Conservation (phyloP, 768 basidiomycete genomes). For the Hericium erinaceus region DNA sequence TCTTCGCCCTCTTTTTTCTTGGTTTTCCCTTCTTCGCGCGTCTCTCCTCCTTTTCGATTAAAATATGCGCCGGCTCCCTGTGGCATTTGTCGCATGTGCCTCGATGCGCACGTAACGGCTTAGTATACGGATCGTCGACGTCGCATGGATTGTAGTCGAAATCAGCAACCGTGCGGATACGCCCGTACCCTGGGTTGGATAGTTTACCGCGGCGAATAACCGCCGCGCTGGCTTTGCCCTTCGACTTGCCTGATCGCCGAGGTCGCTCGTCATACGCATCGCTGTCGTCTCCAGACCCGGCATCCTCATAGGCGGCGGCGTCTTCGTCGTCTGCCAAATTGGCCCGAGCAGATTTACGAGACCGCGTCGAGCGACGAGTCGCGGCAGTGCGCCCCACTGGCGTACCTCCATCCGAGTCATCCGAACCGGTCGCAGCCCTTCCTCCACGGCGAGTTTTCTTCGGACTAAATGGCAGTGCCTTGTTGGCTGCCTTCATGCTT, state of each 20-base stretch:
- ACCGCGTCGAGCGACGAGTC: slow-evolving; percentile 41
- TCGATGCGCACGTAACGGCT: slow-evolving; percentile 51
- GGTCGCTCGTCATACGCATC: slow-evolving; percentile 30
- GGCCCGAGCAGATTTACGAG: slow-evolving; percentile 29
- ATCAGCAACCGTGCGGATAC: slow-evolving; percentile 33
- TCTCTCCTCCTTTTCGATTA: slow-evolving; percentile 27
- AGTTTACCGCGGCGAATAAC: slow-evolving; percentile 24
- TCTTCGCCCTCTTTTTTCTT: slow-evolving; percentile 33
- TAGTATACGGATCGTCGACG: slow-evolving; percentile 39
- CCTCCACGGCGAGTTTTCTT: slow-evolving; percentile 42
- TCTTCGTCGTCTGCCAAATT: slow-evolving; percentile 21
- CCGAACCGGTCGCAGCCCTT: slow-evolving; percentile 25
- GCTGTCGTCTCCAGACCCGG: slow-evolving; percentile 1
- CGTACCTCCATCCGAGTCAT: slow-evolving; percentile 26
- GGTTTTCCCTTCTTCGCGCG: slow-evolving; percentile 29
- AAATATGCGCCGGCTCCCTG: slow-evolving; percentile 44
- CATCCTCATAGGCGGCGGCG: slow-evolving; percentile 12
- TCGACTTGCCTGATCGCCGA: slow-evolving; percentile 1
- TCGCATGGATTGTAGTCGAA: slow-evolving; percentile 35
- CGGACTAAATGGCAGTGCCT: slow-evolving; percentile 57
- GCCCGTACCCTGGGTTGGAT: slow-evolving; percentile 41
- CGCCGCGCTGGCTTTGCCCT: slow-evolving; percentile 13
- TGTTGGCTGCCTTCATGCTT: slow-evolving; percentile 6
- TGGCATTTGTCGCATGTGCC: slow-evolving; percentile 67
- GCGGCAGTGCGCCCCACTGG: slow-evolving; percentile 11